Evolutionary conservation across 768 basidiomycete genomes (phyloP).

Genomic region (Pleurotus cornucopiae): DNA sequence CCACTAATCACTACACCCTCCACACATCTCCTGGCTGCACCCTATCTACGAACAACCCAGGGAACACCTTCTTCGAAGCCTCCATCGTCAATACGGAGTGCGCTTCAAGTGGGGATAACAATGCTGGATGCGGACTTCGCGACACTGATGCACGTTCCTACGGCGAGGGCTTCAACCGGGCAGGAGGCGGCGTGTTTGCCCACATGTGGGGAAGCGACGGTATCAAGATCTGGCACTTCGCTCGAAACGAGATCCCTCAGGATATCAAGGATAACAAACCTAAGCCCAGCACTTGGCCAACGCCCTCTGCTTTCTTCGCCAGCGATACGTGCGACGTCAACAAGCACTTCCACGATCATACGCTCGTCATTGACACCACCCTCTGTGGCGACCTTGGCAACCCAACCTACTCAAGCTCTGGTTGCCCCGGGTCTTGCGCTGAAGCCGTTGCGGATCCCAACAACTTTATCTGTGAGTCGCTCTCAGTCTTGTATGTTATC

Average conservation of each 20-base stretch:
- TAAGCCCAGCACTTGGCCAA: constrained; percentile 27
- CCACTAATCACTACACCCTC: constrained; percentile 59
- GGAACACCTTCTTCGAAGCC: constrained; percentile 13
- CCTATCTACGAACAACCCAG: constrained; percentile 21
- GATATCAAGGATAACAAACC: constrained; percentile 27
- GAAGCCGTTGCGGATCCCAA: constrained; percentile 39
- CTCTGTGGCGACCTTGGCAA: constrained; percentile 17
- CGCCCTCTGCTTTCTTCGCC: constrained; percentile 29
- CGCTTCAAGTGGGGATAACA: constrained; percentile 17
- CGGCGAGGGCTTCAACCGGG: constrained; percentile 22
- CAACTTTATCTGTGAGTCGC: constrained; percentile 42
- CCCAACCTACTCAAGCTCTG: constrained; percentile 16
- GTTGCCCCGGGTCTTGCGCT: constrained; percentile 30
- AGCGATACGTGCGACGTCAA: constrained; percentile 29
- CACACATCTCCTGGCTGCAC: constrained; percentile 49
- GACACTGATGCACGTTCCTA: constrained; percentile 17
- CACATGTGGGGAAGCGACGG: constrained; percentile 28
- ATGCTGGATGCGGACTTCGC: constrained; percentile 27
- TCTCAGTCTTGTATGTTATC: neutral
- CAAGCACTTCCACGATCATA: constrained; percentile 29
- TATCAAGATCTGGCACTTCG: constrained; percentile 32
- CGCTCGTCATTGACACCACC: constrained; percentile 27
- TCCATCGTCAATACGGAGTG: constrained; percentile 17
- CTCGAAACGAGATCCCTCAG: constrained; percentile 23
- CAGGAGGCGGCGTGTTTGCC: constrained; percentile 25